A percentile compares a stretch with the other conserved stretches of the same genome.
Evolutionary conservation across 2,329 filamentous ascomycete genomes (phyloP).

Genomic region (Bimuria novae-zelandiae): DNA sequence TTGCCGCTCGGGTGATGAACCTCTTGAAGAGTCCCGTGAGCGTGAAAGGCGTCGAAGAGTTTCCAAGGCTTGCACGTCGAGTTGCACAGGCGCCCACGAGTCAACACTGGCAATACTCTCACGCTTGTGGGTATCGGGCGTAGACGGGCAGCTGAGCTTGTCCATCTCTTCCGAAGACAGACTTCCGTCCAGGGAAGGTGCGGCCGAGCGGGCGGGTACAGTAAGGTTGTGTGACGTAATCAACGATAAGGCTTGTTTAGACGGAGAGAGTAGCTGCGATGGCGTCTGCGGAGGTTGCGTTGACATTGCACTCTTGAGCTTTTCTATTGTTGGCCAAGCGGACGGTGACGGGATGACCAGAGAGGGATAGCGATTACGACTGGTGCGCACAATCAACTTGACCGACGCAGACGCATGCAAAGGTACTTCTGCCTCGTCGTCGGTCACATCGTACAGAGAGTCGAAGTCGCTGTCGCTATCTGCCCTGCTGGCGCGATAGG

Average conservation of each 20-base stretch:
- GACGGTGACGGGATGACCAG: slow-evolving; percentile 63
- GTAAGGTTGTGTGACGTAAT: slow-evolving; percentile 63
- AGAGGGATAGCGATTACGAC: slow-evolving; percentile 59
- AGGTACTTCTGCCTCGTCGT: slow-evolving; percentile 67
- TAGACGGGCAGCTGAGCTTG: slow-evolving; percentile 79
- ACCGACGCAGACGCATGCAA: slow-evolving; percentile 58
- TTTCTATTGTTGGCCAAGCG: slow-evolving; percentile 62
- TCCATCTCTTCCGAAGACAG: slow-evolving; percentile 86
- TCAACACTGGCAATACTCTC: slow-evolving; percentile 55
- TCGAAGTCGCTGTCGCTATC: slow-evolving; percentile 79
- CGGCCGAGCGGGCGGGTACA: slow-evolving; percentile 75
- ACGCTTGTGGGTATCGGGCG: slow-evolving; percentile 63
- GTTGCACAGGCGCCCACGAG: slow-evolving; percentile 65
- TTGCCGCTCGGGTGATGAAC: slow-evolving; percentile 25
- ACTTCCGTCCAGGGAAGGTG: slow-evolving; percentile 89
- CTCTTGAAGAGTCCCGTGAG: slow-evolving; percentile 24
- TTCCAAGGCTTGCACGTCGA: slow-evolving; percentile 80
- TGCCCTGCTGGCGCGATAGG: slow-evolving; percentile 68
- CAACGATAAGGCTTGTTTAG: slow-evolving; percentile 73
- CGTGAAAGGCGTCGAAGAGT: slow-evolving; percentile 73
- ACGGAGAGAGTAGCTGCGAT: slow-evolving; percentile 70
- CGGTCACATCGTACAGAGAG: slow-evolving; percentile 84
- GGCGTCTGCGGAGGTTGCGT: slow-evolving; percentile 49
- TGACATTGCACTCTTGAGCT: slow-evolving; percentile 60
- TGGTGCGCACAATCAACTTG: slow-evolving; percentile 47